These are phyloP conservation scores for Fraxinus latifolia DNA, from an alignment of 305 asterid species.

Conservation along the genomic window DNA sequence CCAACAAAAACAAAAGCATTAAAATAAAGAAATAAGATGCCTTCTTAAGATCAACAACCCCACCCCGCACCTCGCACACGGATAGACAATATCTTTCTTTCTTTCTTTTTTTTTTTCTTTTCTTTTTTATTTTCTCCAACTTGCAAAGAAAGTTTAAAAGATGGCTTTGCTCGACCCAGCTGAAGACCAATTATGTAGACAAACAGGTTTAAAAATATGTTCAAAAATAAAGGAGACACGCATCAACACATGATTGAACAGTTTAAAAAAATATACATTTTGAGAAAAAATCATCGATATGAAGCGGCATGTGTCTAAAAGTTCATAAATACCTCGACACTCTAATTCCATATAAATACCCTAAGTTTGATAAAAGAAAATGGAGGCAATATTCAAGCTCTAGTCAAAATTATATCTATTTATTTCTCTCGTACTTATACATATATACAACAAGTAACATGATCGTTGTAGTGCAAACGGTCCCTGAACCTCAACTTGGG, in stretches of 20 bases:
- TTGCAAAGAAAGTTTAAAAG: slow-evolving; percentile 44
- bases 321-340: neutral
- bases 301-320: neutral
- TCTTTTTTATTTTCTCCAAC: slow-evolving; percentile 25
- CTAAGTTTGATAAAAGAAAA: neutral
- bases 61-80: neutral
- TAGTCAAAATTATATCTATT: neutral
- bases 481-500: neutral
- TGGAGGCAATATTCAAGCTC: neutral
- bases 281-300: neutral
- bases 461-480: neutral
- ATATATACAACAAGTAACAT: neutral
- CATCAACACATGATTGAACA: neutral
- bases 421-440: neutral
- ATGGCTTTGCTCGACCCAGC: slow-evolving; percentile 30
- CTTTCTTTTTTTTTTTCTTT: neutral
- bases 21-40: slow-evolving; percentile 23
- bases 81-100: neutral
- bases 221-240: neutral
- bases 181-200: slow-evolving; percentile 4
- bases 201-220: neutral
- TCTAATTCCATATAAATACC: neutral
- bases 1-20: slow-evolving; percentile 27
- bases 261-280: too few relatives aligned
- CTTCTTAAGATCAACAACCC: slow-evolving; percentile 21